Conservation (phyloP, 371 early-diverging fungal genomes). For the Blyttiomyces sp. region DNA sequence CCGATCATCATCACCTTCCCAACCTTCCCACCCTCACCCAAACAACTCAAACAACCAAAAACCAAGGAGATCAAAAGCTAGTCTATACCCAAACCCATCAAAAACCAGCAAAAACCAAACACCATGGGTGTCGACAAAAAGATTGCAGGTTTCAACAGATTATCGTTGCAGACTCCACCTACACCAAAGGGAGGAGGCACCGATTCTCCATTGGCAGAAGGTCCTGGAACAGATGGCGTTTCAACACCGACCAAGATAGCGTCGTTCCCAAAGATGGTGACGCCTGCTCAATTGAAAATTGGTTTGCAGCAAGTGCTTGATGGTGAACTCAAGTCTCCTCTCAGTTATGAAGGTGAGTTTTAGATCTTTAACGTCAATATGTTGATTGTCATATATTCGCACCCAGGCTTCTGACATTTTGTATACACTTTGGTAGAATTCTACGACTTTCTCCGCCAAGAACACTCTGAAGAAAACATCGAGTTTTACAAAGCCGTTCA, state of each 20-base stretch:
- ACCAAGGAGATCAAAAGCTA: too few species aligned
- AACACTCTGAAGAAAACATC: constrained; percentile 30
- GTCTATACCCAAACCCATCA: too few species aligned
- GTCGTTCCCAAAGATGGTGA: constrained; percentile 7
- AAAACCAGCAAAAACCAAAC: not conserved
- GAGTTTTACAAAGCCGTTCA: constrained; percentile 22
- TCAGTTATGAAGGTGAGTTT: constrained; percentile 5
- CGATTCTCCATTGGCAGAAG: not conserved
- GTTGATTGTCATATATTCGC: not conserved
- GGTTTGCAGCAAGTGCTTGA: constrained; percentile 16
- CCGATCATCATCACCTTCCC: too few species aligned
- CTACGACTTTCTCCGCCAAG: constrained; percentile 5
- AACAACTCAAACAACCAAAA: too few species aligned
- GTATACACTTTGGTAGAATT: constrained; percentile 6
- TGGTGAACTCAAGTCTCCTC: constrained; percentile 10
- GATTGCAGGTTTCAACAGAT: not conserved
- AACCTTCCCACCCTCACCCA: too few species aligned
- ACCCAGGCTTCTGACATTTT: not conserved
- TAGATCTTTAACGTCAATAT: not conserved
- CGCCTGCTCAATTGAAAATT: constrained; percentile 12
- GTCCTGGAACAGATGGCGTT: not conserved
- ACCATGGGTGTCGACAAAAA: not conserved
- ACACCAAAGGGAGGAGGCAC: not conserved
- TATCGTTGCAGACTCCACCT: not conserved
- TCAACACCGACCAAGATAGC: not conserved